Percentiles rank a stretch among this genome's conserved stretches.
Evolutionary conservation across 2,329 filamentous ascomycete species (phyloP).

Genomic region (Aurifilum marmelostoma): DNA sequence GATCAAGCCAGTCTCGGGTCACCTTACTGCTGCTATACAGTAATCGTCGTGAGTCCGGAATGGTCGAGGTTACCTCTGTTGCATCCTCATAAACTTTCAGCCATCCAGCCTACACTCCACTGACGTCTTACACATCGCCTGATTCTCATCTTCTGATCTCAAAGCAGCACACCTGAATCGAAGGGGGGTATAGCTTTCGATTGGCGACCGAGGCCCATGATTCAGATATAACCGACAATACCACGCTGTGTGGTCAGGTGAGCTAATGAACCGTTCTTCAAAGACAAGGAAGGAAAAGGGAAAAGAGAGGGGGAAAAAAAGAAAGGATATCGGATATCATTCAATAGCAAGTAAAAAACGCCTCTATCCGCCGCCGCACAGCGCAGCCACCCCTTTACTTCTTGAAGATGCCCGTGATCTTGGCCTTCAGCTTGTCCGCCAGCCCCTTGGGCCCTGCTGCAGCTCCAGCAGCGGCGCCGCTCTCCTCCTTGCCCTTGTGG

Average conservation of each 20-base stretch:
- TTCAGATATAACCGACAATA: not conserved
- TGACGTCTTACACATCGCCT: not conserved
- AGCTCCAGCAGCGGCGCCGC: not conserved
- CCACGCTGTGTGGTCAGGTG: not conserved
- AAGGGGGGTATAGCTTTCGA: not conserved
- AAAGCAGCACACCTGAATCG: not conserved
- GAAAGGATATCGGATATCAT: not conserved
- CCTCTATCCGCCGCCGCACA: not conserved
- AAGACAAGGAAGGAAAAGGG: not conserved
- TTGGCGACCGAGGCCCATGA: not conserved
- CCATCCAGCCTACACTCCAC: not conserved
- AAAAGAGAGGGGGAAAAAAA: not conserved
- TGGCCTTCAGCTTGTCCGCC: conserved; percentile 61
- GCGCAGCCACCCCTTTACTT: conserved; percentile 39
- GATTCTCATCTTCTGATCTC: not conserved
- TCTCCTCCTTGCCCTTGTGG: conserved; percentile 6
- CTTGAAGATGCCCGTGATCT: conserved; percentile 55
- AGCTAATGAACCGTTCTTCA: not conserved
- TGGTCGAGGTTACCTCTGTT: not conserved
- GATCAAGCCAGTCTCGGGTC: not conserved
- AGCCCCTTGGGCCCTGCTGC: conserved; percentile 44
- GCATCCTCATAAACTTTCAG: not conserved
- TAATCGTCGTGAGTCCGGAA: not conserved
- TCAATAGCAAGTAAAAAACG: not conserved
- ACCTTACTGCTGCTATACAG: not conserved